Conservation (phyloP, 2,329 filamentous ascomycete genomes). For the Colletotrichum agaves region DNA sequence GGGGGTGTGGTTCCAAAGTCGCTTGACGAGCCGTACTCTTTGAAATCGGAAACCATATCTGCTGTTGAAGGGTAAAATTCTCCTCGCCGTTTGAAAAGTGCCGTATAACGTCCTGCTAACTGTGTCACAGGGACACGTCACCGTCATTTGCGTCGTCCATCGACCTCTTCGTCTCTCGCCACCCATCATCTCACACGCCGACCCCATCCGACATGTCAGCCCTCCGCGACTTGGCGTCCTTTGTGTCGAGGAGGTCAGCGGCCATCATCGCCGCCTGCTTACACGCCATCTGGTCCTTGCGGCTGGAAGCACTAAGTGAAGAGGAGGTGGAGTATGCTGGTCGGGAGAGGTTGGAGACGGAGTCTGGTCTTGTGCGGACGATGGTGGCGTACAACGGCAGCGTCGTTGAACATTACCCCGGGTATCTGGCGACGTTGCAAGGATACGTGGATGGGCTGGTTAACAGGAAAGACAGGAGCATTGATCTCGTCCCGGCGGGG, state of each 20-base stretch:
- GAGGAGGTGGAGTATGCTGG: conserved; percentile 39
- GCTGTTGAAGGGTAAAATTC: conserved; percentile 63
- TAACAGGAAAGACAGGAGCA: conserved; percentile 47
- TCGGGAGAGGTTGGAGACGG: conserved; percentile 58
- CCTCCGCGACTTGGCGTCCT: conserved; percentile 63
- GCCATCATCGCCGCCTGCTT: conserved; percentile 69
- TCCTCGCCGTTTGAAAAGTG: background rate
- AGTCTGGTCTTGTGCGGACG: conserved; percentile 59
- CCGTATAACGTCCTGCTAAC: background rate
- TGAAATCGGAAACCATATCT: conserved; percentile 71
- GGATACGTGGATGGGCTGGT: conserved; percentile 70
- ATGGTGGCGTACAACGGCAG: conserved; percentile 83
- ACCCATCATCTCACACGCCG: conserved; percentile 57
- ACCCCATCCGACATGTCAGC: conserved; percentile 60
- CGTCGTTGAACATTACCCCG: conserved; percentile 82
- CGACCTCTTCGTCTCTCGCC: conserved; percentile 59
- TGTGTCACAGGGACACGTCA: conserved; percentile 54
- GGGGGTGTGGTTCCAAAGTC: conserved; percentile 67
- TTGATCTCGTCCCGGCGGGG: conserved; percentile 74
- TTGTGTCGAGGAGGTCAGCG: conserved; percentile 67
- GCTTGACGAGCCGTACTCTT: conserved; percentile 62
- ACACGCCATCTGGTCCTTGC: conserved; percentile 68
- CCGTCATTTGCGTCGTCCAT: conserved; percentile 55
- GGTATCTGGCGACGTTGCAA: conserved; percentile 72
- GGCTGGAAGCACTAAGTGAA: conserved; percentile 57